Evolutionary conservation across 495 filamentous ascomycete genomes (phyloP), one percentile per base, ranked within the genome.

Genomic region (Penicillium argentinense): DNA sequence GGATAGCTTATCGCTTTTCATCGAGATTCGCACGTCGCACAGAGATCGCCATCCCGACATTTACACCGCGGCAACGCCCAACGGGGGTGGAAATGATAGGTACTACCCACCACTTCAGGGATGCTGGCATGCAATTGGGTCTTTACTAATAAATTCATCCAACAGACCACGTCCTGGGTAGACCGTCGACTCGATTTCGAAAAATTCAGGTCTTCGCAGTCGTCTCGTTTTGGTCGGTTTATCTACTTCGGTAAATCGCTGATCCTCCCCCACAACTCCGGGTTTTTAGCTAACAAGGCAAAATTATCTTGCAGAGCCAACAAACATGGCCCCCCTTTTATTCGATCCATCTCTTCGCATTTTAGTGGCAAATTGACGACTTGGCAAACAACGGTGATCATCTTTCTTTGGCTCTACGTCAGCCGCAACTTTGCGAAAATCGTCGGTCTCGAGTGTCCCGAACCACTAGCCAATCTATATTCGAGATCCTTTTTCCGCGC

Each of bases 381-480:
- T 43, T 97, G 93, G 88, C 93, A 96, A 67, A 91, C 83, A 11
- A 76, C 96, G 13, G 84, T 95, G 43, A 72, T 91, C 28, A 91
- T 92, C 42, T 83, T 96, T 60, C 79, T 97, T 38, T 95, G 89
- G 72, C 86, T 97, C 39, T 98, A 97, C 63, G 73, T 90, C 33
- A 80, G 86, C 39, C 87, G 93, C 29, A 97, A 97, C 64, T 92
- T 98, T 45, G 88, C 85, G 54, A 93, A 95, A 53, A 82, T 98
- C 5, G 76, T 96, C 40, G 88, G 89, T 9, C 82, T 98, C 26
- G 93, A 96, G 57, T 88, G 85, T 50, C 93, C 93, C 11, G 93
- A 98, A 47, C 93, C 93, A 16, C 74, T 98, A 53, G 87, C 91
- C 39, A 96, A 96, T 62, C 85, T 97, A 56, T 98, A 98, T 69